phyloP scores from a whole-genome alignment of 2,329 filamentous ascomycete species.

The Penicillium paneum region DNA sequence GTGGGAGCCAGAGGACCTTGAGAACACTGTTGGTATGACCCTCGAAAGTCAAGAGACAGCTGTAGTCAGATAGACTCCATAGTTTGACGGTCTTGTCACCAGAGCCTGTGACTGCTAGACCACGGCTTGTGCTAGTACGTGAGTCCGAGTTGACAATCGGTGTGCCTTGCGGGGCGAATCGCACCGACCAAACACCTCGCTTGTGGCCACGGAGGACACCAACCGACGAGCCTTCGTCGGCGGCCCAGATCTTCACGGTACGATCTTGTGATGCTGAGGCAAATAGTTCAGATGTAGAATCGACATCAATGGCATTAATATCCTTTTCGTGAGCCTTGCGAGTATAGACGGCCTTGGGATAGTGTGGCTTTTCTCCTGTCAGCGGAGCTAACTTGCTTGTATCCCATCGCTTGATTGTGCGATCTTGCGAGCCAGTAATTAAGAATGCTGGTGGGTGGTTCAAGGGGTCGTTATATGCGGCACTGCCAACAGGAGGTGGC shows the following conservation, averaged over 20 bases:
- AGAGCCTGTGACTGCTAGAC: constrained; percentile 82
- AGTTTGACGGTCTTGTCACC: constrained; percentile 95
- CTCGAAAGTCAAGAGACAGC: constrained; percentile 88
- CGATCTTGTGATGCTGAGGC: constrained; percentile 96
- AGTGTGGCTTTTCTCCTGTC: constrained; percentile 32
- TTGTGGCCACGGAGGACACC: constrained; percentile 91
- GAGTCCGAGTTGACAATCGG: constrained; percentile 72
- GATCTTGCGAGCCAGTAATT: constrained; percentile 89
- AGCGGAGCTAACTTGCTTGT: constrained; percentile 61
- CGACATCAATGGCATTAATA: constrained; percentile 89
- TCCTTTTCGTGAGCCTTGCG: constrained; percentile 98
- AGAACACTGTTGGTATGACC: constrained; percentile 94
- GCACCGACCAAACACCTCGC: constrained; percentile 92
- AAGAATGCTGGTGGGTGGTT: constrained; percentile 79
- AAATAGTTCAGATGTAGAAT: constrained; percentile 72
- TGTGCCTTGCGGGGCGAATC: constrained; percentile 77
- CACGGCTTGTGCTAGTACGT: constrained; percentile 68
- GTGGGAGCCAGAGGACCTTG: constrained; percentile 83
- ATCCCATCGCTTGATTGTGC: constrained; percentile 93
- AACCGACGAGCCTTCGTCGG: constrained; percentile 82
- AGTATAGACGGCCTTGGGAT: constrained; percentile 67
- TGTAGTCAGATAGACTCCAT: constrained; percentile 91
- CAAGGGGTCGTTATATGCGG: constrained; percentile 69
- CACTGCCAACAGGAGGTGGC: constrained; percentile 64
- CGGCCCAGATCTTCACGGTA: constrained; percentile 94